phyloP scores from a whole-genome alignment of 371 early-diverging fungal genomes.

The Funneliformis caledonium region DNA sequence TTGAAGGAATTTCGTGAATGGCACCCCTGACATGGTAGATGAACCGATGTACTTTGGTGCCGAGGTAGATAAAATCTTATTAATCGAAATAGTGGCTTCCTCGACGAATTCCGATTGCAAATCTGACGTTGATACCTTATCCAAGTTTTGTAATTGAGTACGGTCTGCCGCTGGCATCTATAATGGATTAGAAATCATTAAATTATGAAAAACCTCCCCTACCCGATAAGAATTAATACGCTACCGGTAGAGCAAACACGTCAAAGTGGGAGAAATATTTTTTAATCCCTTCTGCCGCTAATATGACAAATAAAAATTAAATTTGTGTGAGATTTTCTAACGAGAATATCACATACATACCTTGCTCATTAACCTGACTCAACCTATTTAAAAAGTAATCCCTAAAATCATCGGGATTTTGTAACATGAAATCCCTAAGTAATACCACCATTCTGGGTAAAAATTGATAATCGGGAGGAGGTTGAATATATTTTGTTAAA shows the following conservation, averaged over 20 bases:
- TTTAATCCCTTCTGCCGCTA: constrained; percentile 27
- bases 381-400: constrained; percentile 19
- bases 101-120: constrained; percentile 3
- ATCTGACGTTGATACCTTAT: background rate
- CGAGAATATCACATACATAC: background rate
- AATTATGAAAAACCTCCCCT: background rate
- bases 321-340: background rate
- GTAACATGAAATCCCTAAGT: constrained; percentile 21
- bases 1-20: constrained; percentile 24
- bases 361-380: background rate
- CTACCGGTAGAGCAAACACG: constrained; percentile 6
- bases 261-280: constrained; percentile 10
- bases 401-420: background rate
- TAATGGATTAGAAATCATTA: background rate
- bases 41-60: constrained; percentile 32
- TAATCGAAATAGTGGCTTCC: background rate
- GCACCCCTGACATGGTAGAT: constrained; percentile 2
- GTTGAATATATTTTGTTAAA: constrained; percentile 27
- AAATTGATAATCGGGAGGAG: constrained; percentile 19
- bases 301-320: background rate
- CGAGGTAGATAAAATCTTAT: background rate
- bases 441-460: constrained; percentile 26
- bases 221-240: too few species aligned
- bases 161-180: constrained; percentile 12
- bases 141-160: constrained; percentile 17